Conservation (phyloP, 2,329 filamentous ascomycete genomes). For the Pseudocercospora cruenta region DNA sequence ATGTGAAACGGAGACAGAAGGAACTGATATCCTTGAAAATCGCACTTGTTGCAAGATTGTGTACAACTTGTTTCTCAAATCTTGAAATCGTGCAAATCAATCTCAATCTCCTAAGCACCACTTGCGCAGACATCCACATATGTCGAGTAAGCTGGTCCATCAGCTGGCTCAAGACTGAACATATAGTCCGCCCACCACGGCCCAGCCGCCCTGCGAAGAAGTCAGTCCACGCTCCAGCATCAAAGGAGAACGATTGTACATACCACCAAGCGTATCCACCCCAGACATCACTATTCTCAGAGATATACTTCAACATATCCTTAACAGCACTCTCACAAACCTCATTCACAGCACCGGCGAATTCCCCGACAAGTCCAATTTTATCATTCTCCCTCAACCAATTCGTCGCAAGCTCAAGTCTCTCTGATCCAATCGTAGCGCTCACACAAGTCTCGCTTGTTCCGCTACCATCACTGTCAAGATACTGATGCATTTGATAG, state of each 20-base stretch:
- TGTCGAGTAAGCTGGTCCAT: constrained; percentile 46
- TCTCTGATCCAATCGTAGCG: constrained; percentile 57
- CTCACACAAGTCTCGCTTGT: constrained; percentile 56
- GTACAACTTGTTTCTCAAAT: background rate
- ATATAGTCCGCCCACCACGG: constrained; percentile 50
- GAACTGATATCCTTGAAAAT: background rate
- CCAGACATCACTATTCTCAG: constrained; percentile 58
- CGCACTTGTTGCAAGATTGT: background rate
- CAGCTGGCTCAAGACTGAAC: constrained; percentile 52
- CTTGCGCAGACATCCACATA: constrained; percentile 24
- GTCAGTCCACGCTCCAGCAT: background rate
- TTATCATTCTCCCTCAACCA: constrained; percentile 60
- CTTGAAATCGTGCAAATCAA: background rate
- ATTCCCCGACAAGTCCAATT: constrained; percentile 59
- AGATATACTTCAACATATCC: constrained; percentile 55
- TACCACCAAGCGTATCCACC: constrained; percentile 57
- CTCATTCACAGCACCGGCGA: constrained; percentile 56
- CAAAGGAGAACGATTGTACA: background rate
- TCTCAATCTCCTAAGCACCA: background rate
- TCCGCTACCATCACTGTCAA: constrained; percentile 60
- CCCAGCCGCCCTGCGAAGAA: constrained; percentile 46
- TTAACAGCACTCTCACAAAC: constrained; percentile 55
- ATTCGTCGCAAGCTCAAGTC: constrained; percentile 55
- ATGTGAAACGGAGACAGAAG: background rate
- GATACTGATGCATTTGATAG: constrained; percentile 67